These are phyloP conservation scores for Elaeis oleifera DNA, from an alignment of 202 grass and related monocot genomes.

Conservation along the genomic window DNA sequence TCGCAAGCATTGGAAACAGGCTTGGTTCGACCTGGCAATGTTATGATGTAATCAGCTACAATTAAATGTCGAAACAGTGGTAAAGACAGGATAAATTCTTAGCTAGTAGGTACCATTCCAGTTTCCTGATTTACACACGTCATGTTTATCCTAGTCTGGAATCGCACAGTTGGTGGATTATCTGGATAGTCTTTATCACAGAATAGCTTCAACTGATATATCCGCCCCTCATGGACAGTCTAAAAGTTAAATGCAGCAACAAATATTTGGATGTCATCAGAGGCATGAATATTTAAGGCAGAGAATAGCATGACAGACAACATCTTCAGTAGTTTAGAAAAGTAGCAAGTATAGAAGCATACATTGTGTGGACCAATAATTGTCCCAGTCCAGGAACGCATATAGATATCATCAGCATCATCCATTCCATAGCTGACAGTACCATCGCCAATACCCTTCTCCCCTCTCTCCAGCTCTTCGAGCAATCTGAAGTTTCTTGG, in stretches of 20 bases:
- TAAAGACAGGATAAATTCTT: background rate
- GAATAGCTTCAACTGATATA: constrained; percentile 67
- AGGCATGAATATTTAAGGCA: too few relatives aligned
- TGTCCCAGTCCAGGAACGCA: constrained; percentile 80
- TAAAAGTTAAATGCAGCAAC: constrained; percentile 25
- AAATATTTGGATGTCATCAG: constrained; percentile 2
- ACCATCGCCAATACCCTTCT: constrained; percentile 78
- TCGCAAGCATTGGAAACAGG: constrained; percentile 76
- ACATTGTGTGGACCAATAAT: constrained; percentile 75
- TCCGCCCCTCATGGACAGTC: constrained; percentile 74
- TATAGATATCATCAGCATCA: constrained; percentile 72
- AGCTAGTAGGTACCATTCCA: constrained; percentile 43
- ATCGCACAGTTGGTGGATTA: constrained; percentile 53
- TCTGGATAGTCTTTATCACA: constrained; percentile 76
- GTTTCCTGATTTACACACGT: constrained; percentile 59
- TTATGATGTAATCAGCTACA: background rate
- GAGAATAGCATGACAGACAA: too few relatives aligned
- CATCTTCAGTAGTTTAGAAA: background rate
- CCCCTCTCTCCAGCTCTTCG: constrained; percentile 72
- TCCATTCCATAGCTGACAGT: constrained; percentile 87
- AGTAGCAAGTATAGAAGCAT: constrained; percentile 19
- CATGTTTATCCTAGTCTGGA: constrained; percentile 75
- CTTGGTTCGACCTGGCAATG: constrained; percentile 59
- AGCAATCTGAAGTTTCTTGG: constrained; percentile 76
- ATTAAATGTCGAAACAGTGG: too few relatives aligned